Evolutionary conservation across 2,329 filamentous ascomycete species (phyloP), one percentile per base, ranked within the genome.

Genomic region (Ophiostoma ulmi): DNA sequence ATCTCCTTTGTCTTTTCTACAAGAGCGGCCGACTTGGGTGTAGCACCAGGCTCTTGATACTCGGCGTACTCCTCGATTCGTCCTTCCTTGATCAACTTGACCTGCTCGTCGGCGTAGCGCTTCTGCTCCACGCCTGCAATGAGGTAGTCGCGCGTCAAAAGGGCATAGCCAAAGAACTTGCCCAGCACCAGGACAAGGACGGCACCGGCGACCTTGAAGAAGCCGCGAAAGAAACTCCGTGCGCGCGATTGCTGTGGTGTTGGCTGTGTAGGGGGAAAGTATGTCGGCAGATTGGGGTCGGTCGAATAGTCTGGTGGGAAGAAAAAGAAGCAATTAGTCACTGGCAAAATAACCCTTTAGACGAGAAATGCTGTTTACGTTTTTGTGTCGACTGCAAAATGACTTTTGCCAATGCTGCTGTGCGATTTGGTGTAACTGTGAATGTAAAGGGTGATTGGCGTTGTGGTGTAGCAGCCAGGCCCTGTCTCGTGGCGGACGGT

Each of bases 251-350:
- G 7, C 8, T 39, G 7, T 65, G 63, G 63, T 41, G 63, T 8
- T n/a, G 63, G 63, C n/a, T 38, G 63, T 3, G 20, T 5, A 20
- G 63, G 63, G 0, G 35, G 63, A 10, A 65, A 65, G 63, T 65
- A 65, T 65, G 63, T 65, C n/a, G 63, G 63, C 20, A 65, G 63
- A 5, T 41, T 22, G 1, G 63, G 63, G 20, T 65, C 63, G 63
- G 63, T 65, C 35, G 63, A 65, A 36, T 65, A 65, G 36, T n/a
- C 20, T 38, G 35, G 26, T 39, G 31, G n/a, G 58, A 36, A 20
- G 13, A 63, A 35, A 17, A 2, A 63, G 1, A 5, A 7, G 31
- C 17, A n/a, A n/a, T 64, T 22, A 64, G 61, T 6, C 10, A n/a
- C 13, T 7, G 14, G 14, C 31, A 39, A 8, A 22, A 64, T 11